phyloP scores from a whole-genome alignment of 345 rosid genomes.

The Hibiscus tridactylites region DNA sequence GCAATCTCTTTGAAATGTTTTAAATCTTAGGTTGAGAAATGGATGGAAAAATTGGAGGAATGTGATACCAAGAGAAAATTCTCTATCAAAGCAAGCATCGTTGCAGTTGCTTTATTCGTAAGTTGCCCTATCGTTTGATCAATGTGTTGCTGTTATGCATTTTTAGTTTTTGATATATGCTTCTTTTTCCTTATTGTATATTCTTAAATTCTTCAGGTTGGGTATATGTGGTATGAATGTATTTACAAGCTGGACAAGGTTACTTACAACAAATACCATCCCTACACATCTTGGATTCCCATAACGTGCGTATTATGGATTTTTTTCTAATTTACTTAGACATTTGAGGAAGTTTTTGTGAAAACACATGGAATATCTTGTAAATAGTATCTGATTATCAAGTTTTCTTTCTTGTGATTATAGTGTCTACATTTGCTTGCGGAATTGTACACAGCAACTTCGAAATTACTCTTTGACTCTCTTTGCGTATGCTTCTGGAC shows the following conservation, averaged over 20 bases:
- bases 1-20: slow-evolving; percentile 14
- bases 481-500: slow-evolving; percentile 53
- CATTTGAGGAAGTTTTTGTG: not conserved
- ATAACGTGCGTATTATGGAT: slow-evolving; percentile 53
- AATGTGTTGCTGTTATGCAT: not conserved
- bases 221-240: slow-evolving; percentile 84
- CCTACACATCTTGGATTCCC: slow-evolving; percentile 98
- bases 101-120: slow-evolving; percentile 46
- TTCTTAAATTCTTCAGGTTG: slow-evolving; percentile 45
- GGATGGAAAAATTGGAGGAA: slow-evolving; percentile 98
- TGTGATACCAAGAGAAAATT: slow-evolving; percentile 63
- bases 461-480: slow-evolving; percentile 71
- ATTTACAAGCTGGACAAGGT: slow-evolving; percentile 89
- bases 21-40: slow-evolving; percentile 73
- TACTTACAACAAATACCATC: slow-evolving; percentile 86
- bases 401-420: slow-evolving; percentile 19
- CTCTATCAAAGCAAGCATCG: slow-evolving; percentile 54
- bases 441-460: slow-evolving; percentile 83
- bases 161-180: not conserved
- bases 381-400: slow-evolving; percentile 8
- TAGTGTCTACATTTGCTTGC: slow-evolving; percentile 88
- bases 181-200: not conserved
- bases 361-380: slow-evolving; percentile 4
- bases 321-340: not conserved
- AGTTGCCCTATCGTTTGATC: slow-evolving; percentile 27